A percentile compares a stretch with the other conserved stretches of the same genome.
Evolutionary conservation across 2,329 filamentous ascomycete genomes (phyloP).

Genomic region (Colletotrichum sp.): DNA sequence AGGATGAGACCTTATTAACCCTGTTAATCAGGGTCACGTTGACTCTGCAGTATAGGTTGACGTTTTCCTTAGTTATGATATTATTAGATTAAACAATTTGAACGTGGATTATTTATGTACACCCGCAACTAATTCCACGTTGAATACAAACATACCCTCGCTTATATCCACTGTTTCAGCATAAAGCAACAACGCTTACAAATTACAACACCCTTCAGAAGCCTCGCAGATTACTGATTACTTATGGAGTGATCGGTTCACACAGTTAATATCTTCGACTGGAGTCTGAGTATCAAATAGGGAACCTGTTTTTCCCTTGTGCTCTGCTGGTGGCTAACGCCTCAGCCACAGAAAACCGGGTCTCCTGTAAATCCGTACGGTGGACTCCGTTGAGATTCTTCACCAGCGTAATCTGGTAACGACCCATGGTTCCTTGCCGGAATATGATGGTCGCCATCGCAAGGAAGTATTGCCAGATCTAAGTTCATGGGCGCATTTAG

Average conservation of each 20-base stretch:
- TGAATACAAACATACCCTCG: background rate
- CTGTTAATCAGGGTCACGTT: background rate
- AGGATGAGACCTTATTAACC: background rate
- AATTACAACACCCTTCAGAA: background rate
- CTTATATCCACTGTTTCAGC: background rate
- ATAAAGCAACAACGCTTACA: background rate
- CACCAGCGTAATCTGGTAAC: conserved; percentile 79
- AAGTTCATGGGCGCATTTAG: conserved; percentile 36
- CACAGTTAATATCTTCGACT: background rate
- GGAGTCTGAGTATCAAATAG: accelerated
- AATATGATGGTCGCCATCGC: conserved; percentile 79
- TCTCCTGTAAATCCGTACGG: conserved; percentile 41
- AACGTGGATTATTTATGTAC: background rate
- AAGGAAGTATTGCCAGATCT: conserved; percentile 88
- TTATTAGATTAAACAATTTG: background rate
- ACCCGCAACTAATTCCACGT: background rate
- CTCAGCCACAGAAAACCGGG: background rate
- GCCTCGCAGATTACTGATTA: background rate
- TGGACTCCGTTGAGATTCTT: conserved; percentile 87
- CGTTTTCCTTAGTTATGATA: accelerated
- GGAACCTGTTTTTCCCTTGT: background rate
- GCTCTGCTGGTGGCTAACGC: background rate
- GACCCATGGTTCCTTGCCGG: conserved; percentile 77
- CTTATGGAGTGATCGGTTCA: background rate
- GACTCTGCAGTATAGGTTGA: background rate